Base-by-base conservation (phyloP, 495 filamentous ascomycete genomes). In the Echria macrotheca region DNA sequence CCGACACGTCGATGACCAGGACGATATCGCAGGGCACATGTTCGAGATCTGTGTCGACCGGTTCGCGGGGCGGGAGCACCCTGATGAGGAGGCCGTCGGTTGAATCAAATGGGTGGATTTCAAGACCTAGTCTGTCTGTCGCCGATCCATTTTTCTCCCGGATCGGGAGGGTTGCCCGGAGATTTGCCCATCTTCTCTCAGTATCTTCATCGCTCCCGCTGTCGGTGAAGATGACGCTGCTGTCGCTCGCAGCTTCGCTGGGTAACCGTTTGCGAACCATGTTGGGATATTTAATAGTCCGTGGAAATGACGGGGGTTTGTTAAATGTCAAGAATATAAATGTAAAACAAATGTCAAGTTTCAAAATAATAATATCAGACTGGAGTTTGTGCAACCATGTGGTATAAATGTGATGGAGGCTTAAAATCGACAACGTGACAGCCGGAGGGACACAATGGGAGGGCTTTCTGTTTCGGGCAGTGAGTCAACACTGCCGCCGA, bases 21-120 rank as follows among this genome's bases (percentile, higher is more conserved):
- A 74, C 71, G 17, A 76, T 63, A 44, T 76, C 73, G 59, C 67
- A 69, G 3, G 70, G 65, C 8, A 67, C 48, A 50, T 69, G 68
- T 25, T 43, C 26, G 14, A 61, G 25, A 10, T 28, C 17, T 9
- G 36, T 7, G 9, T 51, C 17, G 1, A 14, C 29, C n/a, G 70
- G 68, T 18, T 56, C 39, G 12, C 12, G 37, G 11, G 70, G 72
- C 0, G 69, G 66, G 14, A 58, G 53, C 18, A 73, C 51, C 42
- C 61, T 68, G 48, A 74, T 52, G 5, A 74, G 26, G 3, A 74
- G 31, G 3, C 66, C 69, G 9, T 65, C 61, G 1, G 50, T 18
- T 0, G 49, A 43, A 4, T 44, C 40, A 10, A 68, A 29, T 12
- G 63, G 58, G 32, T 73, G 64, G 18, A 75, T 66, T n/a, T 55